Base-by-base conservation (phyloP, 768 basidiomycete species). In the Leccinum olivaceopallidum region DNA sequence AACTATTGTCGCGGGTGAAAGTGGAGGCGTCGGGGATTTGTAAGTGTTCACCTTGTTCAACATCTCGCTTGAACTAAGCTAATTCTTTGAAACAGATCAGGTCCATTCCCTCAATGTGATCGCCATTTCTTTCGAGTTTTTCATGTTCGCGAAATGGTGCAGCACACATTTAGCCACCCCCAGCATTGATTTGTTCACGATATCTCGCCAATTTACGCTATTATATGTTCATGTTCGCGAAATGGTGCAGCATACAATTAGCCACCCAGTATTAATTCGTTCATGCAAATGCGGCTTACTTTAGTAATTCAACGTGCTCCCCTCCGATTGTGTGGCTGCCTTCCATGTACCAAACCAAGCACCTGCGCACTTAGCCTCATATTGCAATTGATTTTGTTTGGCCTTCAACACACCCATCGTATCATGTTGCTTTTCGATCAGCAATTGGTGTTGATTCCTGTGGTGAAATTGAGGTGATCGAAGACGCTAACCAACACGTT, bases 1-100 rank as follows among this genome's bases (percentile, higher is more conserved):
- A 24, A 24, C 24, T 24, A 24, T 26, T 26, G 26, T 26, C 26
- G 26, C 5, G 26, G 39, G 1, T 73, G 28, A 67, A 6, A 30
- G 1, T 36, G 39, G 20, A 7, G 39, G 24, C 37, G 9, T 20
- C 47, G 6, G 50, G 28, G 7, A 53, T 55, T 49, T 37, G 66
- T 69, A 28, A 53, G 64, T 34, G 22, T 22, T 49, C 4, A 3
- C 6, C 6, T 32, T 28, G 8, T 42, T 4, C 18, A 26, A 49
- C 28, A 7, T 24, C 39, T 54, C 12, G 2, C 14, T 53, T 28
- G 10, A 49, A 24, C 18, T n/a, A 24, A 30, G 36, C 28, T 62
- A 7, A 64, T 49, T 22, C 24, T 39, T 52, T 8, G 30, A 28
- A 36, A 53, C 20, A 57, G 52, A 44, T 44, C 10, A 44, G 37